phyloP scores from a whole-genome alignment of 2,329 filamentous ascomycete species.

The Zymoseptoria passerinii region DNA sequence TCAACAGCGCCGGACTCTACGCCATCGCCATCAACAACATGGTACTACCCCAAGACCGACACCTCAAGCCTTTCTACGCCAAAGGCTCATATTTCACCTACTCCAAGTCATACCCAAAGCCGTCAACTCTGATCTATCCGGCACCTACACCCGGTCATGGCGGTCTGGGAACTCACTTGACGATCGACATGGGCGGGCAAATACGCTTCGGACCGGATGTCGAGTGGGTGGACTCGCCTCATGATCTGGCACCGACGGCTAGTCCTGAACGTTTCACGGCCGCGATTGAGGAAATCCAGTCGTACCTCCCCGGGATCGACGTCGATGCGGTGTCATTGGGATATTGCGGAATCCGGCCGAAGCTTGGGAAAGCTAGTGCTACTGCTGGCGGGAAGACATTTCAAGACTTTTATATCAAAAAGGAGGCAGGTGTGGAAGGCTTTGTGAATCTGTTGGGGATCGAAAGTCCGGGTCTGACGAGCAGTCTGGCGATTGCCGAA shows the following conservation, averaged over 20 bases:
- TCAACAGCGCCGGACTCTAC: conserved; percentile 80
- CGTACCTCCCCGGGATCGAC: conserved; percentile 71
- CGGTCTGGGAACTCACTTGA: conserved; percentile 87
- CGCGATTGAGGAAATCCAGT: conserved; percentile 65
- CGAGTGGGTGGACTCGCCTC: conserved; percentile 72
- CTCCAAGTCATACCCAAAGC: conserved; percentile 52
- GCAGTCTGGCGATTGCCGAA: conserved; percentile 75
- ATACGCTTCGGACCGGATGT: conserved; percentile 92
- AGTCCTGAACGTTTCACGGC: conserved; percentile 54
- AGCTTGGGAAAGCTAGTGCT: conserved; percentile 59
- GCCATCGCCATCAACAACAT: conserved; percentile 74
- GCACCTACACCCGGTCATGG: conserved; percentile 72
- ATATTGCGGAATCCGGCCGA: conserved; percentile 88
- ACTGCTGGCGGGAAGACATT: conserved; percentile 57
- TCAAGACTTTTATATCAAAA: conserved; percentile 72
- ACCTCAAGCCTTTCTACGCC: conserved; percentile 64
- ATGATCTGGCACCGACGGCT: conserved; percentile 54
- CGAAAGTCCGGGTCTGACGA: conserved; percentile 87
- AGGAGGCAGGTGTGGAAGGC: conserved; percentile 67
- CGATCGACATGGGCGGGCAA: conserved; percentile 74
- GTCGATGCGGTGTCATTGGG: conserved; percentile 60
- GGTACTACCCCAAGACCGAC: conserved; percentile 53
- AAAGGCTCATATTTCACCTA: conserved; percentile 97
- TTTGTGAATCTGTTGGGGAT: conserved; percentile 90
- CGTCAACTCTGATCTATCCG: conserved; percentile 75